Evolutionary conservation across 1,284 basidiomycete species (phyloP).

Genomic region (Ganoderma boninense): DNA sequence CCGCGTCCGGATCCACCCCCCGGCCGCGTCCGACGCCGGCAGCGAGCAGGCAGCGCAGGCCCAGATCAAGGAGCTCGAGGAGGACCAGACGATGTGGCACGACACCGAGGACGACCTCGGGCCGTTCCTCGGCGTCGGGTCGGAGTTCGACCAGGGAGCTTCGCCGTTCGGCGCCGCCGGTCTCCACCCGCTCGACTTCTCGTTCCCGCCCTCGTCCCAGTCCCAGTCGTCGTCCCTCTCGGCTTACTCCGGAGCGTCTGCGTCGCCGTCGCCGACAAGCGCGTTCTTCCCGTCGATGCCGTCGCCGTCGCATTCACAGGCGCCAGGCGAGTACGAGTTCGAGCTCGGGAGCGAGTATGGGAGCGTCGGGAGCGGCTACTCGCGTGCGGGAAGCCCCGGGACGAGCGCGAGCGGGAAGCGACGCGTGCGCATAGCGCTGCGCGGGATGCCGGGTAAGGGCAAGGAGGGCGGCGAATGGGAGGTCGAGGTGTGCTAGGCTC

Average conservation of each 20-base stretch:
- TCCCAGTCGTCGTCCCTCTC: slow-evolving; percentile 19
- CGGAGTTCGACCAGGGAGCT: slow-evolving; percentile 24
- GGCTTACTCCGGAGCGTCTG: slow-evolving; percentile 37
- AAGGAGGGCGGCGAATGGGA: slow-evolving; percentile 78
- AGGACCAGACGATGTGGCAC: slow-evolving; percentile 43
- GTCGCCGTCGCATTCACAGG: slow-evolving; percentile 41
- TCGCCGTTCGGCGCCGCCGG: slow-evolving; percentile 11
- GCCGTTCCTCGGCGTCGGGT: slow-evolving; percentile 64
- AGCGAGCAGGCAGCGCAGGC: slow-evolving; percentile 36
- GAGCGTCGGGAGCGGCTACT: slow-evolving; percentile 33
- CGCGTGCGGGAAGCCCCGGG: slow-evolving; percentile 35
- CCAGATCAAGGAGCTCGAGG: slow-evolving; percentile 40
- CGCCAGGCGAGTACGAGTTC: slow-evolving; percentile 35
- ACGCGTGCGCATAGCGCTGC: slow-evolving; percentile 70
- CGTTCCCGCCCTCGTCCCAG: slow-evolving; percentile 43
- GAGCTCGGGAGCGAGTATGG: slow-evolving; percentile 38
- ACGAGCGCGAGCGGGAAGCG: slow-evolving; percentile 38
- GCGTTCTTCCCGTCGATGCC: slow-evolving; percentile 26
- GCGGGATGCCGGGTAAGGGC: slow-evolving; percentile 64
- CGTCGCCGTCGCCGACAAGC: slow-evolving; percentile 27
- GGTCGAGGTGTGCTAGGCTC: slow-evolving; percentile 67
- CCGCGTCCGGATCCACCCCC: slow-evolving; percentile 73
- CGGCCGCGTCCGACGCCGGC: slow-evolving; percentile 28
- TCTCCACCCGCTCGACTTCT: slow-evolving; percentile 47
- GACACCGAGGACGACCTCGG: slow-evolving; percentile 47